Conservation (phyloP, 1,284 basidiomycete species). For the Apiotrichum veenhuisii region DNA sequence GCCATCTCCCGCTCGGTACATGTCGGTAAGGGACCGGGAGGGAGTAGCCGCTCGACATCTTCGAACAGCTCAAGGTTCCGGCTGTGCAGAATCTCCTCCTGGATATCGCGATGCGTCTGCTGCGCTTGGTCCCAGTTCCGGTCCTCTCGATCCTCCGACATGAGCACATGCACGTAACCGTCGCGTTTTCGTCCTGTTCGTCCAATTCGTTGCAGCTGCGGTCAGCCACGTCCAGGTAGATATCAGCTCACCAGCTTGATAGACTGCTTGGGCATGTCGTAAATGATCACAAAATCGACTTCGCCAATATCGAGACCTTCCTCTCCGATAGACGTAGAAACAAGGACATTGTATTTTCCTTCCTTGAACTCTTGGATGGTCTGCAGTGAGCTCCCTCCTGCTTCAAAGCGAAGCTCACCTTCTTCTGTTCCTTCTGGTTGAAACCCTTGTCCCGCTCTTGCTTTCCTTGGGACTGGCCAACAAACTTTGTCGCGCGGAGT, state of each 20-base stretch:
- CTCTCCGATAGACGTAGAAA: slow-evolving; percentile 96
- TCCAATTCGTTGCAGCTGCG: slow-evolving; percentile 88
- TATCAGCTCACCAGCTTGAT: slow-evolving; percentile 79
- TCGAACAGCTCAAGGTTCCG: slow-evolving; percentile 84
- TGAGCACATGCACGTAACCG: slow-evolving; percentile 87
- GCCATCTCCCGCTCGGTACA: slow-evolving; percentile 74
- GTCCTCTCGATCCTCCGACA: slow-evolving; percentile 88
- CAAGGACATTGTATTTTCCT: slow-evolving; percentile 85
- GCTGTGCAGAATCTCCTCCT: slow-evolving; percentile 79
- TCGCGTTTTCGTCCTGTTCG: slow-evolving; percentile 91
- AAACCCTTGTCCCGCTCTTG: slow-evolving; percentile 72
- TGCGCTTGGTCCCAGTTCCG: slow-evolving; percentile 87
- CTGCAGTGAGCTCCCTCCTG: slow-evolving; percentile 13
- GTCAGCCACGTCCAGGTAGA: not conserved
- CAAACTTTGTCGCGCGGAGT: slow-evolving; percentile 75
- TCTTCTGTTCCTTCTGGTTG: slow-evolving; percentile 85
- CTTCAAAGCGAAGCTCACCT: slow-evolving; percentile 53
- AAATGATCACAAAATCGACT: slow-evolving; percentile 95
- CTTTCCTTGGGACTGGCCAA: slow-evolving; percentile 86
- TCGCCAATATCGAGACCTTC: slow-evolving; percentile 99
- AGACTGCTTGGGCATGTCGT: slow-evolving; percentile 93
- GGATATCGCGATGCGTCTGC: slow-evolving; percentile 81
- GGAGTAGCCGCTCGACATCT: slow-evolving; percentile 83
- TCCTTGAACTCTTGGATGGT: slow-evolving; percentile 76
- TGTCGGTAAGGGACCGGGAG: slow-evolving; percentile 68